Evolutionary conservation across 768 basidiomycete species (phyloP), one percentile per base, ranked within the genome.

Genomic region (Mrakia frigida): DNA sequence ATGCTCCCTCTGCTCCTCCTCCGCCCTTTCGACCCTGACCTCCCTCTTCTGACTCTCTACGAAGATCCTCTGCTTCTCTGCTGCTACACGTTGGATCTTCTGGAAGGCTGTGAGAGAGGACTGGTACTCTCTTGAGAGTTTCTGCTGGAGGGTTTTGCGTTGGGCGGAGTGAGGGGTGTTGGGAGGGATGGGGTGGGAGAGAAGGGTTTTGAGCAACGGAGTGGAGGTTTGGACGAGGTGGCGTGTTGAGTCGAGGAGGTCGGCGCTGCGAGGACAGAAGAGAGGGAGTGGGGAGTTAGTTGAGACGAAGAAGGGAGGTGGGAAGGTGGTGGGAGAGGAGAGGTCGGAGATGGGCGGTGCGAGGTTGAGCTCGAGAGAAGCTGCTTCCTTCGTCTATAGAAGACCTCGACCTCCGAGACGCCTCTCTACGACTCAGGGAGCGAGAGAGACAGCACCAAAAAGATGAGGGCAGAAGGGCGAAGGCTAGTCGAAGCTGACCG

Each of bases 211-310:
- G 81, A 98, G 84, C 81, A 98, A 94, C 69, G 93, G 92, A 0
- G 93, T 93, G 6, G 92, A 91, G 65, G 92, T 90, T 85, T 97
- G 98, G 31, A 93, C 90, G 90, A 99, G 94, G 6, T 91, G 92
- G 53, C 95, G 88, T 53, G 97, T 98, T 35, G 92, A 88, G 81
- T 98, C 97, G 0, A 93, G 94, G 78, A 99, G 86, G 84, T 98
- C 93, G 85, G 95, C 92, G 65, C 96, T 98, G 59, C 3, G n/a
- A 18, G 50, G 28, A 5, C 16, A 33, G 21, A 35, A 41, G 35
- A 35, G 3, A 21, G 11, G 1, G 25, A 50, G n/a, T 53, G 28
- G 31, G n/a, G 1, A 33, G 23, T 33, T 31, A 52, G 46, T 65
- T n/a, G 21, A 10, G 18, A 23, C 3, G 63, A 9, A 16, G 28